Base-by-base conservation (phyloP, 2,329 filamentous ascomycete species). In the Aspergillus latus region DNA sequence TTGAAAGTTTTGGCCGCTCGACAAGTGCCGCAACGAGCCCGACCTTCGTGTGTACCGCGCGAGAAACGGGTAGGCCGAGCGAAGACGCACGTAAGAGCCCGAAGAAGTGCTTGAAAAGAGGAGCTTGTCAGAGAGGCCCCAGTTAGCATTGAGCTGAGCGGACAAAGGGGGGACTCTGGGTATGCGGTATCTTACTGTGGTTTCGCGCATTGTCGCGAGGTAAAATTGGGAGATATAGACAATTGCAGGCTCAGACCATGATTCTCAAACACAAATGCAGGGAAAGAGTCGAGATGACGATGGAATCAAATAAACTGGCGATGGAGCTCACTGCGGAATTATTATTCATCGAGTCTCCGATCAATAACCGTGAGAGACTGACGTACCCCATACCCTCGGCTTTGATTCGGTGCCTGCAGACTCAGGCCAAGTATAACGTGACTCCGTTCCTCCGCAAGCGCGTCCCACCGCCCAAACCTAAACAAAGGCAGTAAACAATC, bases 191-290 rank as follows among this genome's bases (percentile, higher is more conserved):
- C 67, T 62, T 68, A 73, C 71, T 48, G 65, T 66, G 59, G 65
- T 59, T 63, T 66, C 62, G 61, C 65, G 68, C 69, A 73, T 68
- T 29, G 57, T 64, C 59, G 58, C 51, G 55, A 59, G 57, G n/a
- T n/a, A n/a, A n/a, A n/a, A 34, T 62, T 64, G 62, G 66, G 59
- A 64, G 64, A 62, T 46, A 64, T 59, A 43, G 43, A 56, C 36
- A 52, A 45, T 34, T 15, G 55, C 53, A 47, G 42, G 21, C 34
- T 66, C 59, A 64, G 43, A 68, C 51, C 67, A 72, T 69, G 55
- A 39, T 64, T 61, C 51, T 49, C 49, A 55, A 34, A 4, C 8
- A 30, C 26, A 49, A 21, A n/a, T 52, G 29, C 9, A 46, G 8
- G 49, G 45, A 51, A 46, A 26, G 42, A 21, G 16, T 34, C 29